Base-by-base conservation (phyloP, 225 moss, liverwort and hornwort genomes). In the Physcomitrium patens region DNA sequence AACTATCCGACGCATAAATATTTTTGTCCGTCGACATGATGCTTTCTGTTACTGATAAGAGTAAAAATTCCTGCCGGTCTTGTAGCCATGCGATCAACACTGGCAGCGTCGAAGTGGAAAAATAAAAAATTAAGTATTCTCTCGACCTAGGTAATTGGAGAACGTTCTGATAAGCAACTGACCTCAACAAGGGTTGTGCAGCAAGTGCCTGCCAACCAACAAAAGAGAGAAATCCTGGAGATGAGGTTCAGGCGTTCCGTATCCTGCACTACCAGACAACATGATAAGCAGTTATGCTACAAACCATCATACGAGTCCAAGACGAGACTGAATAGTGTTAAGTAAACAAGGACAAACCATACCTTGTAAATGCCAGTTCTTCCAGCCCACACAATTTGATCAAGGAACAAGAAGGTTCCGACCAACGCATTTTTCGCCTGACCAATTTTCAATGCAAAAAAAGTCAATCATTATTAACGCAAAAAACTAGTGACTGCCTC, bases 301-400 rank as follows among this genome's bases (percentile, higher is more conserved):
- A 83, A 0, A n/a, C 15, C 70, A 67, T 48, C 52, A 50, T 50
- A n/a, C 75, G 57, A 6, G 20, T 66, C 46, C 55, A 74, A 26
- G 12, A 67, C 22, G 31, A 19, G 7, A 27, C 65, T 8, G 14
- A 18, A 63, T 24, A 43, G 20, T 75, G 26, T 49, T 42, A 17
- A 37, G 9, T 22, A 28, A 60, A 28, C 16, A 59, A 50, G 22
- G 72, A 67, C 61, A 27, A 28, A 66, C n/a, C 76, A 7, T 77
- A 94, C 94, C 94, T 94, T 88, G 79, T 94, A 94, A n/a, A 99
- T 99, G 67, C 97, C 94, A 63, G 91, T 93, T 83, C 88, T 90
- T 66, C 97, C 97, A 13, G 91, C 91, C 97, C 97, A 99, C 65
- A 99, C 97, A 82, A 99, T 82, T 82, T 99, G 97, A 85, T 99